These are phyloP conservation scores for Aspergillus funiculosus DNA, from an alignment of 495 filamentous ascomycete species.

Conservation along the genomic window DNA sequence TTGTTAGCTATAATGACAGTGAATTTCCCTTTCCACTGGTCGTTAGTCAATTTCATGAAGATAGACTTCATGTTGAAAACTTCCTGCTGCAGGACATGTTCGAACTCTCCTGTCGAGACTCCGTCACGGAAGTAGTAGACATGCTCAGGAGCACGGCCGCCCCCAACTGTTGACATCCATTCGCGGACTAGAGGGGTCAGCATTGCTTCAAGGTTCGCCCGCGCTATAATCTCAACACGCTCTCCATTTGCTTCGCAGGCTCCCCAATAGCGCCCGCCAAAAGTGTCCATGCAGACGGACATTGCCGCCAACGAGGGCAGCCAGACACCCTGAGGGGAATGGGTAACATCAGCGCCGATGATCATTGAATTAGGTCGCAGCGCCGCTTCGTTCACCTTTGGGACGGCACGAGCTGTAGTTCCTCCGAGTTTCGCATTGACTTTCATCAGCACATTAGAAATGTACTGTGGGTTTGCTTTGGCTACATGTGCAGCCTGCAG, in stretches of 20 bases:
- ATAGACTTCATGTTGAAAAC: constrained; percentile 59
- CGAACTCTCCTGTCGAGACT: constrained; percentile 80
- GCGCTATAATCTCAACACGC: constrained; percentile 66
- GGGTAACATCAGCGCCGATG: constrained; percentile 86
- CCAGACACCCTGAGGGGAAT: constrained; percentile 59
- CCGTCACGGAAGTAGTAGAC: constrained; percentile 95
- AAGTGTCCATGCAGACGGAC: constrained; percentile 69
- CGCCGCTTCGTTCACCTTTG: constrained; percentile 24
- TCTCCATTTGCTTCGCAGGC: constrained; percentile 71
- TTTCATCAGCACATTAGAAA: constrained; percentile 88
- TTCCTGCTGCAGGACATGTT: constrained; percentile 69
- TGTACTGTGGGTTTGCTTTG: constrained; percentile 65
- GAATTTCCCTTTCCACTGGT: constrained; percentile 50
- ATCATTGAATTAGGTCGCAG: constrained; percentile 59
- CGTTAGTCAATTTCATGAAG: constrained; percentile 38
- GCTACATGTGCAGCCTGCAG: constrained; percentile 57
- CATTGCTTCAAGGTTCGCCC: constrained; percentile 56
- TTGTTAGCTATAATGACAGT: constrained; percentile 86
- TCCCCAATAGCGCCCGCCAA: constrained; percentile 66
- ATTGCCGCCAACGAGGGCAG: constrained; percentile 80
- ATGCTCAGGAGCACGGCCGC: constrained; percentile 49
- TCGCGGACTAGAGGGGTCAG: constrained; percentile 53
- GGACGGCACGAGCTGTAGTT: constrained; percentile 49
- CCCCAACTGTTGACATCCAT: constrained; percentile 56
- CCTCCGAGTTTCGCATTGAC: constrained; percentile 95